These are phyloP conservation scores for Schizochytrium sp. DNA, from an alignment of 108 stramenopile species.

Conservation along the genomic window DNA sequence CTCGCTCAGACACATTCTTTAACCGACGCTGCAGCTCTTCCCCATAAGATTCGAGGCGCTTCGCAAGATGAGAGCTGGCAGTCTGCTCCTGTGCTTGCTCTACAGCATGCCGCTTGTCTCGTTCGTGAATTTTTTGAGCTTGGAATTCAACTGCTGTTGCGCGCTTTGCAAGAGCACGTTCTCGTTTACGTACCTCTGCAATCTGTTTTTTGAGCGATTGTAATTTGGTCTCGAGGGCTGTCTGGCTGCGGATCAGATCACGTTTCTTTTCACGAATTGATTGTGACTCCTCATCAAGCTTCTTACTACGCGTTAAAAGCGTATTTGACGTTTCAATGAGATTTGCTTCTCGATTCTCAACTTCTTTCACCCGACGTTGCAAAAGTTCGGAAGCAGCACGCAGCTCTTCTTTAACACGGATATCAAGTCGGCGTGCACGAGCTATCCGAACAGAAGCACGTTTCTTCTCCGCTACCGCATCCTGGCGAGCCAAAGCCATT, in stretches of 20 bases:
- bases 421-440: not conserved
- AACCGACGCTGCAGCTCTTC: not conserved
- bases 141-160: slow-evolving; percentile 2
- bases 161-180: not conserved
- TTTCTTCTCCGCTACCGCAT: not conserved
- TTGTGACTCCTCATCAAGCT: not conserved
- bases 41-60: slow-evolving; percentile 15
- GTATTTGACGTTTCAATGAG: not conserved
- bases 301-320: not conserved
- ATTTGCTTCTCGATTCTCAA: not conserved
- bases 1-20: not conserved
- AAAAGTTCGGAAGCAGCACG: not conserved
- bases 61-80: not conserved
- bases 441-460: slow-evolving; percentile 15
- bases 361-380: not conserved
- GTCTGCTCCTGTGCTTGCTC: slow-evolving; percentile 20
- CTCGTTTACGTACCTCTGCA: not conserved
- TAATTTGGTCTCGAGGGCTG: not conserved
- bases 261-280: not conserved
- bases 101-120: not conserved
- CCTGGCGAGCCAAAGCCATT: not conserved
- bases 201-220: not conserved
- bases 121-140: not conserved
- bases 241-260: not conserved
- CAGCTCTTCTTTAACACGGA: slow-evolving; percentile 12